Evolutionary conservation across 768 basidiomycete species (phyloP).

Genomic region (Kwoniella mangroviensis): DNA sequence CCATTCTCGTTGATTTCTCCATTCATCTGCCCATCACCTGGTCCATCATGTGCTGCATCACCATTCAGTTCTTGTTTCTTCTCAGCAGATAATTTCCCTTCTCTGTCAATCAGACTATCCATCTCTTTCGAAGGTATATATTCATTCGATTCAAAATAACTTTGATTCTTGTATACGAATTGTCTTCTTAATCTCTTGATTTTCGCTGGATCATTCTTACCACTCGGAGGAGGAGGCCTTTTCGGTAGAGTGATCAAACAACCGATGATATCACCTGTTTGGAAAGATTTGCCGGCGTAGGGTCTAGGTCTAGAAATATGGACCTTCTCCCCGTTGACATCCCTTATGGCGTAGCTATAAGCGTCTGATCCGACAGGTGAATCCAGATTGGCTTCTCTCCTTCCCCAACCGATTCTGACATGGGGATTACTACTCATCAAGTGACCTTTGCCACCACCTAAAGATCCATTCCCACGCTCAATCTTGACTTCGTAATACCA

Average conservation of each 20-base stretch:
- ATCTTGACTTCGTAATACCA: conserved; percentile 95
- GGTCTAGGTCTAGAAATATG: conserved; percentile 77
- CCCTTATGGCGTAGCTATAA: conserved; percentile 88
- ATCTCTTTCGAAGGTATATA: conserved; percentile 90
- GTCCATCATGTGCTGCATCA: conserved; percentile 2
- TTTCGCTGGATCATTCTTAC: conserved; percentile 68
- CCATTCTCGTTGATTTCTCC: conserved; percentile 1
- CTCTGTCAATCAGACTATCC: conserved; percentile 78
- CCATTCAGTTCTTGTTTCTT: conserved; percentile 16
- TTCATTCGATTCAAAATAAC: conserved; percentile 92
- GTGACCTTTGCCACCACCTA: conserved; percentile 60
- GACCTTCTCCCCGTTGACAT: conserved; percentile 90
- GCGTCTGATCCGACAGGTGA: conserved; percentile 91
- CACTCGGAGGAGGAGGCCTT: conserved; percentile 58
- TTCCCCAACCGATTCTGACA: conserved; percentile 87
- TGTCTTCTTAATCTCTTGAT: conserved; percentile 87
- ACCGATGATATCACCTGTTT: conserved; percentile 85
- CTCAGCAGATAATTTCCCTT: conserved; percentile 54
- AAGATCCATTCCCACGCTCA: conserved; percentile 63
- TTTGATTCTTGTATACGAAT: conserved; percentile 94
- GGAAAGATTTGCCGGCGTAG: conserved; percentile 67
- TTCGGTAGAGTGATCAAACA: conserved; percentile 87
- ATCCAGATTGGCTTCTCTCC: conserved; percentile 91
- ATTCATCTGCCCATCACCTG: background rate
- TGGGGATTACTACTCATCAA: conserved; percentile 63